Evolutionary conservation across 805 yeast species (phyloP), one percentile per base, ranked within the genome.

Genomic region (baker's yeast (Saccharomyces cerevisiae)): DNA sequence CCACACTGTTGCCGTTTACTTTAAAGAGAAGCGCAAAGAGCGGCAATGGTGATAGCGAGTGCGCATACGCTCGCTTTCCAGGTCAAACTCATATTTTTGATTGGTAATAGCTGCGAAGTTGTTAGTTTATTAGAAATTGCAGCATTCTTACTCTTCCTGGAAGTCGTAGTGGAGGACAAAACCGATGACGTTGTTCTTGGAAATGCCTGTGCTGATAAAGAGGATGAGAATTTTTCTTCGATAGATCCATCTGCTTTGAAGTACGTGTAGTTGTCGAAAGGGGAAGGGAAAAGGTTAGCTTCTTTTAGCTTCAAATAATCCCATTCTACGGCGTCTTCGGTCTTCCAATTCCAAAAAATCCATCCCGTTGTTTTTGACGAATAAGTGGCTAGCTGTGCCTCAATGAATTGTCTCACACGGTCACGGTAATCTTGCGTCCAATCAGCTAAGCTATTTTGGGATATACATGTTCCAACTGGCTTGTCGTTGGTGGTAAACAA

Each of bases 311-410:
- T 70, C 53, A 72, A 63, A 62, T 82, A 78, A 63, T 84, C 88
- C 89, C 89, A 84, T 64, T 83, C 89, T 22, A 80, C 71, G 1
- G 87, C 79, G 53, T 70, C 65, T 62, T 85, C 90, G 0, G 88
- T 83, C 64, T 83, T 84, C 72, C 77, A 84, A 60, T 82, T 81
- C 90, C 89, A 85, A 61, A 83, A 84, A 41, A 84, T 78, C 80
- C 84, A 84, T 0, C 89, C 89, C 10, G 71, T 70, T 36, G 76
- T 72, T 52, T 71, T 59, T n/a, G 65, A 62, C 22, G 71, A 71
- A 63, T 75, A 84, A 29, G 79, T 73, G 50, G 81, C 80, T 52
- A 84, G 63, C 62, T 85, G 89, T 46, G 79, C 80, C 62, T 84
- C 88, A 41, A 84, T 73, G 57, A 77, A 78, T 61, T 74, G 77